Conservation (phyloP, 2,329 filamentous ascomycete genomes). For the Parastagonospora avenae region DNA sequence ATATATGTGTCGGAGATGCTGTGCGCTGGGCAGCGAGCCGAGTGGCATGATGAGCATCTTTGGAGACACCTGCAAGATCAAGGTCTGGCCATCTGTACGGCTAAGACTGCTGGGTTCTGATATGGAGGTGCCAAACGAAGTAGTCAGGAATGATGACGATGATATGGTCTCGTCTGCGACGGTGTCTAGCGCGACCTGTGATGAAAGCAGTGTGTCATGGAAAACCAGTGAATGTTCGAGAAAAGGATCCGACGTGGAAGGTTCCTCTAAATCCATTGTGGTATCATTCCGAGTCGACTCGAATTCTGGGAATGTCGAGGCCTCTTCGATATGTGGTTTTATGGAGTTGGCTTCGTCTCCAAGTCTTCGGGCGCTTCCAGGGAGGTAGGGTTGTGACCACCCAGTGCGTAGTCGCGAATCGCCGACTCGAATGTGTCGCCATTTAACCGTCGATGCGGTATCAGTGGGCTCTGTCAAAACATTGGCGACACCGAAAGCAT, state of each 20-base stretch:
- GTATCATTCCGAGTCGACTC: constrained; percentile 32
- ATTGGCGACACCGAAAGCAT: constrained; percentile 37
- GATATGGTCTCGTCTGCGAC: constrained; percentile 37
- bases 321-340: constrained; percentile 18
- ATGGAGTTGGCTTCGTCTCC: constrained; percentile 3
- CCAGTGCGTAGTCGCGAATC: constrained; percentile 29
- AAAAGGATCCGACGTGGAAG: constrained; percentile 54
- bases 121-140: constrained; percentile 43
- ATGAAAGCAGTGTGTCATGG: constrained; percentile 69
- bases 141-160: constrained; percentile 42
- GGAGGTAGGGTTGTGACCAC: constrained; percentile 41
- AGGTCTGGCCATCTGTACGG: constrained; percentile 13
- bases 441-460: constrained; percentile 27
- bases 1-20: constrained; percentile 67
- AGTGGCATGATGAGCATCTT: constrained; percentile 64
- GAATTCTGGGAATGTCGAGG: constrained; percentile 14
- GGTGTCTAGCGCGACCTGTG: constrained; percentile 51
- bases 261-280: constrained; percentile 22
- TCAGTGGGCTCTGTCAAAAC: neutral
- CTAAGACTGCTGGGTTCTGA: constrained; percentile 28
- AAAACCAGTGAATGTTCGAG: constrained; percentile 78
- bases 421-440: constrained; percentile 30
- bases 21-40: constrained; percentile 70
- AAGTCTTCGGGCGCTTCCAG: constrained; percentile 6
- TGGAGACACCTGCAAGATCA: constrained; percentile 19